Conservation (phyloP, 495 filamentous ascomycete genomes). For the Talaromyces liani region DNA sequence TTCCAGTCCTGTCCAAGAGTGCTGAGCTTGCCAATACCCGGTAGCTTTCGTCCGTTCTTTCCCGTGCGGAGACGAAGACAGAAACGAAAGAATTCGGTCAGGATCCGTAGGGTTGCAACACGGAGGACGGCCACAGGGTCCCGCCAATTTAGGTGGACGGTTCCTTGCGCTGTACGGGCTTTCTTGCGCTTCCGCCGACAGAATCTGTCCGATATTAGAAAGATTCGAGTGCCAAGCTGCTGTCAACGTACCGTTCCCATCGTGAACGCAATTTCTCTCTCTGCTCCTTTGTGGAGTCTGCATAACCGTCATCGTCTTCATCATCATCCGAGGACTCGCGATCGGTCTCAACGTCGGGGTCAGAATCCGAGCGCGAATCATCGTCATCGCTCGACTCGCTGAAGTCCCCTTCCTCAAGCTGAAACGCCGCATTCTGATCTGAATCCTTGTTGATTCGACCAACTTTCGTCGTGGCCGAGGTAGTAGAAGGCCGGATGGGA, state of each 20-base stretch:
- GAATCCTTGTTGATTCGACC: not conserved
- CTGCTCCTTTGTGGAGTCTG: not conserved
- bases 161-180: not conserved
- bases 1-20: conserved; percentile 16
- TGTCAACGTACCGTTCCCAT: not conserved
- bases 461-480: not conserved
- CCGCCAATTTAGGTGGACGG: conserved; percentile 8
- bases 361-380: not conserved
- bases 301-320: not conserved
- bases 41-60: conserved; percentile 10
- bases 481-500: not conserved
- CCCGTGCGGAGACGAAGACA: conserved; percentile 13
- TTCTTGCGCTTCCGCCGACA: not conserved
- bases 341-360: not conserved
- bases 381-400: not conserved
- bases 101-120: conserved; percentile 9
- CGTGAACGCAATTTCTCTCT: not conserved
- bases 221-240: not conserved
- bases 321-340: not conserved
- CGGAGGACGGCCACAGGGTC: conserved; percentile 11
- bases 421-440: not conserved
- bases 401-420: not conserved
- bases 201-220: not conserved
- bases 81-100: conserved; percentile 16
- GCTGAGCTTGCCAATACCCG: conserved; percentile 14